phyloP scores from a whole-genome alignment of 768 basidiomycete species.

The Tubosaeta brunneosetosa region DNA sequence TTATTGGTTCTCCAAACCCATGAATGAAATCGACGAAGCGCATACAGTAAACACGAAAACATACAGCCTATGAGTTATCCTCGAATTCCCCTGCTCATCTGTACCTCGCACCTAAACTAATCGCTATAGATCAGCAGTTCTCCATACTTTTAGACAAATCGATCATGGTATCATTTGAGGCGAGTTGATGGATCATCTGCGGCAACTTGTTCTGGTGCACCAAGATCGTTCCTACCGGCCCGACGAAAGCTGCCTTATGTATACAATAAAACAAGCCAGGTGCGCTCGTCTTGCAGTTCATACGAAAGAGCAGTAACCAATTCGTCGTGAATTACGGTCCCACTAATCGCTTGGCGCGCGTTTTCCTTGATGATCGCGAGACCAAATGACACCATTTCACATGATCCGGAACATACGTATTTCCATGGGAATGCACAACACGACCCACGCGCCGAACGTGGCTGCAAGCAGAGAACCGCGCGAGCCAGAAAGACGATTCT shows the following conservation, averaged over 20 bases:
- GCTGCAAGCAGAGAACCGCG: slow-evolving; percentile 35
- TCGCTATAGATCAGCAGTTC: slow-evolving; percentile 43
- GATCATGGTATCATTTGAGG: slow-evolving; percentile 24
- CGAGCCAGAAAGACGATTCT: slow-evolving; percentile 19
- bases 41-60: too few relatives aligned
- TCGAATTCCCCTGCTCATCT: too few relatives aligned
- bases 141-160: slow-evolving; percentile 30
- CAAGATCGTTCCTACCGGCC: slow-evolving; percentile 30
- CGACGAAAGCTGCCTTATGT: slow-evolving; percentile 37
- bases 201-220: slow-evolving; percentile 35
- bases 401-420: slow-evolving; percentile 24
- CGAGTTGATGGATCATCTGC: slow-evolving; percentile 31
- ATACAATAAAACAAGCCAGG: slow-evolving; percentile 40
- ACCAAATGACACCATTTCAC: background rate
- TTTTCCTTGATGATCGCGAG: slow-evolving; percentile 33
- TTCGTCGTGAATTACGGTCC: slow-evolving; percentile 40
- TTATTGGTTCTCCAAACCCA: background rate
- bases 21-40: background rate
- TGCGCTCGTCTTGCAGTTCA: slow-evolving; percentile 37
- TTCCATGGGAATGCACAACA: slow-evolving; percentile 49
- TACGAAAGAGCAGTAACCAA: slow-evolving; percentile 20
- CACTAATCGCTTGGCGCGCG: slow-evolving; percentile 35
- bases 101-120: slow-evolving; percentile 2
- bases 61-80: too few relatives aligned
- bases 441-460: slow-evolving; percentile 33